A percentile compares a stretch with the other conserved stretches of the same genome.
These are phyloP conservation scores for Plantago ovata DNA, from an alignment of 257 asterid species.

Conservation along the genomic window DNA sequence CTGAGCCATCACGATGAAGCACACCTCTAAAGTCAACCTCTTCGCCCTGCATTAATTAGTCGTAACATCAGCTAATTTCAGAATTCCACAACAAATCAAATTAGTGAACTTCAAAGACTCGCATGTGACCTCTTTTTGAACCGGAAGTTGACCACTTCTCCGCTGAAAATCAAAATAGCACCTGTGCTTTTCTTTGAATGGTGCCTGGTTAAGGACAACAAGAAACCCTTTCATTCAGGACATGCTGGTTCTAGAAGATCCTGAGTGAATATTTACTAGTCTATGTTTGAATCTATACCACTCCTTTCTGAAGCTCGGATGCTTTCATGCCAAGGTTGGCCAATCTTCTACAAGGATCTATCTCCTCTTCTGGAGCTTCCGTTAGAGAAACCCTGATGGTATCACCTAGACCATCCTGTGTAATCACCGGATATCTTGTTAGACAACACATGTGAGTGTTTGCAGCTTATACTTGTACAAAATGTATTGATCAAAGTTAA, in stretches of 20 bases:
- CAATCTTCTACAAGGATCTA: conserved; percentile 92
- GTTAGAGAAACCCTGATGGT: conserved; percentile 96
- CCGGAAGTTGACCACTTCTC: conserved; percentile 84
- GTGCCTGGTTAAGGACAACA: conserved; percentile 45
- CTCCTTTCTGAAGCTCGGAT: conserved; percentile 94
- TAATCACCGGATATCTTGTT: conserved; percentile 15
- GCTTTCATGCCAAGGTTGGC: conserved; percentile 96
- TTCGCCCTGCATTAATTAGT: conserved; percentile 60
- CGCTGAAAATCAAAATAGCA: conserved; percentile 96
- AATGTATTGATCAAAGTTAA: no score
- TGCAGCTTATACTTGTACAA: no score
- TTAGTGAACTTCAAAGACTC: conserved; percentile 2
- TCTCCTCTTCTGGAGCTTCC: conserved; percentile 93
- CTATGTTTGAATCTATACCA: conserved; percentile 50
- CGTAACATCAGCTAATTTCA: background rate
- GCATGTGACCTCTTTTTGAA: conserved; percentile 76
- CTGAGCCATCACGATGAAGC: conserved; percentile 99
- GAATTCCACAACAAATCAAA: conserved; percentile 10
- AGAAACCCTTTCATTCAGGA: conserved; percentile 8
- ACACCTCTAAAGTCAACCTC: conserved; percentile 97
- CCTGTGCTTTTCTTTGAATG: conserved; percentile 88
- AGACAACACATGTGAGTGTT: background rate
- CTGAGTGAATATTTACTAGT: conserved; percentile 12
- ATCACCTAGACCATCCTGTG: conserved; percentile 97
- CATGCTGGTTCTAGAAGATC: conserved; percentile 15